Percentiles rank a stretch among this genome's conserved stretches.
Conservation (phyloP, 2,329 filamentous ascomycete species). For the Exophiala xenobiotica region DNA sequence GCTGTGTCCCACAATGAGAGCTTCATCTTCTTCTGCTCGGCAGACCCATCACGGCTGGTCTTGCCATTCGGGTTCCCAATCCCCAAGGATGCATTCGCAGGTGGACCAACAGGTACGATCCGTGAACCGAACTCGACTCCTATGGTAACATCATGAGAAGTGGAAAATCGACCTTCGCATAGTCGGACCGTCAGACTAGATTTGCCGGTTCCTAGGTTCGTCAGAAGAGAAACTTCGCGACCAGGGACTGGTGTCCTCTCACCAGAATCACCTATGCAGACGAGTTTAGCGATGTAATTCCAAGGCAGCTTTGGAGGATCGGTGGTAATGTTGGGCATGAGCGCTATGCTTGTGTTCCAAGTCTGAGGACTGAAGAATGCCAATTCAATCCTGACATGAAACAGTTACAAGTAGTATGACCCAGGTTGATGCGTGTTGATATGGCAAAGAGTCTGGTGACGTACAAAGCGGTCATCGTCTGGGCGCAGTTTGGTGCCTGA, state of each 20-base stretch:
- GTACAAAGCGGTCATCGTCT: background rate
- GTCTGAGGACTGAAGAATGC: no score
- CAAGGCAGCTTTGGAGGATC: slow-evolving; percentile 60
- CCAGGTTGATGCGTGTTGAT: background rate
- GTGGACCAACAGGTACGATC: slow-evolving; percentile 86
- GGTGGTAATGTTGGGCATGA: slow-evolving; percentile 29
- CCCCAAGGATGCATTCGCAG: slow-evolving; percentile 61
- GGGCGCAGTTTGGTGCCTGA: no score
- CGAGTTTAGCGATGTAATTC: slow-evolving; percentile 99
- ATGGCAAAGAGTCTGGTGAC: background rate
- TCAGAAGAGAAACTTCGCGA: no score
- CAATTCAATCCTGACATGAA: no score
- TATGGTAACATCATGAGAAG: slow-evolving; percentile 95
- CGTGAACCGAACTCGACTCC: slow-evolving; percentile 94
- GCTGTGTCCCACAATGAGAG: slow-evolving; percentile 88
- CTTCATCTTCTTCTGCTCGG: slow-evolving; percentile 34
- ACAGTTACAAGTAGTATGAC: background rate
- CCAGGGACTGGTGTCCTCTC: no score
- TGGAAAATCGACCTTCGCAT: slow-evolving; percentile 92
- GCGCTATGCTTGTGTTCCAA: background rate
- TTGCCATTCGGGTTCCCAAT: slow-evolving; percentile 47
- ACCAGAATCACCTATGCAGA: slow-evolving; percentile 94
- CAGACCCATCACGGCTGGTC: background rate
- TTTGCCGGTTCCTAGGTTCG: slow-evolving; percentile 64
- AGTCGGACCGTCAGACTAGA: slow-evolving; percentile 88